Percentiles rank a stretch among this genome's conserved stretches.
These are phyloP conservation scores for Erysimum cheiranthoides DNA, from an alignment of 345 rosid genomes.

Conservation along the genomic window DNA sequence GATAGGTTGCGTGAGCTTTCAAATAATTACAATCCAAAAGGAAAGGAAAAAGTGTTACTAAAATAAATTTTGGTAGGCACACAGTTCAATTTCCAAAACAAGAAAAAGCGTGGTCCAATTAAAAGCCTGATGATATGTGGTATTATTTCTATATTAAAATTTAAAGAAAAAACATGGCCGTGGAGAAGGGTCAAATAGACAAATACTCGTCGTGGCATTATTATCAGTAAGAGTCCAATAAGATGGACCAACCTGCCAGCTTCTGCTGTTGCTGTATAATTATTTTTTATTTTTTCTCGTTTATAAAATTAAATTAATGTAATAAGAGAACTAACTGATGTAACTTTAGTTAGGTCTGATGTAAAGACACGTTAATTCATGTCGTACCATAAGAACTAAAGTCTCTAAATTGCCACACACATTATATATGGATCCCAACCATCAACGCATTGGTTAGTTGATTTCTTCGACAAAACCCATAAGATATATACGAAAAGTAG, in stretches of 20 bases:
- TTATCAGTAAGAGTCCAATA: constrained; percentile 33
- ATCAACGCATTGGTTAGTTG: constrained; percentile 19
- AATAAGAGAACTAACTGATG: not conserved
- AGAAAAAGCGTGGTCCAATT: constrained; percentile 39
- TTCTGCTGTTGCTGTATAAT: constrained; percentile 25
- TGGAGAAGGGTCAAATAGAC: constrained; percentile 18
- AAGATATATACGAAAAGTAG: constrained; percentile 1
- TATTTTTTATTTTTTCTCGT: not conserved
- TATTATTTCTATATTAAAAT: constrained; percentile 5
- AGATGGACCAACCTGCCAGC: constrained; percentile 40
- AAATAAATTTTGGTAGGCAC: constrained; percentile 29
- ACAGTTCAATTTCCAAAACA: constrained; percentile 27
- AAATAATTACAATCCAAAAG: not conserved
- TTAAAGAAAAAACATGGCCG: constrained; percentile 1
- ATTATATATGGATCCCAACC: constrained; percentile 21
- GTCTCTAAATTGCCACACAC: constrained; percentile 21
- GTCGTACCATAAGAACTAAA: constrained; percentile 19
- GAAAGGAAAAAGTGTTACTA: not conserved
- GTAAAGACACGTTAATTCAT: constrained; percentile 28
- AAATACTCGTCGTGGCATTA: constrained; percentile 32
- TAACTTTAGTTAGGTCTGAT: constrained; percentile 30
- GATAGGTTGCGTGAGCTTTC: constrained; percentile 22
- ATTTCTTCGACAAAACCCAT: constrained; percentile 11
- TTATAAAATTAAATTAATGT: not conserved
- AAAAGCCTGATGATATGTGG: not conserved